Evolutionary conservation across 345 rosid species (phyloP).

Genomic region (Salix udensis): DNA sequence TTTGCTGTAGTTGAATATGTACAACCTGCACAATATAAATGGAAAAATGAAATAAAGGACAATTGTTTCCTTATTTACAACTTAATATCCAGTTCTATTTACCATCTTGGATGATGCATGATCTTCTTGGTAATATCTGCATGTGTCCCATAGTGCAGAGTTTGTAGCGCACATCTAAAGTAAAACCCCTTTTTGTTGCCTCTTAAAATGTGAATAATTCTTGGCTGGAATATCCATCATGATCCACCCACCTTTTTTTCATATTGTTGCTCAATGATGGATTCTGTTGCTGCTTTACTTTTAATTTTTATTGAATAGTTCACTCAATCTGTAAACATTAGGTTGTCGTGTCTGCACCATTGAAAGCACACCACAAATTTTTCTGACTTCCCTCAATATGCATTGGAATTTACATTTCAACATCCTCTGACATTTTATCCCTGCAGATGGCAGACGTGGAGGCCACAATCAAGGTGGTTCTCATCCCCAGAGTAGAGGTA

Average conservation of each 20-base stretch:
- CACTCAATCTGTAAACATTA: not conserved
- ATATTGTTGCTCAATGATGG: not conserved
- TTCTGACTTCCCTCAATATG: not conserved
- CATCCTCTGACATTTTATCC: slow-evolving; percentile 8
- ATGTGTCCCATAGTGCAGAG: not conserved
- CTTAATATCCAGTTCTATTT: not conserved
- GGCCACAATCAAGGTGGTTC: slow-evolving; percentile 65
- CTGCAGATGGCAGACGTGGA: slow-evolving; percentile 76
- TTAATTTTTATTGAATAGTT: not conserved
- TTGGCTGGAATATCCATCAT: not conserved
- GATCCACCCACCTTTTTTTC: not conserved
- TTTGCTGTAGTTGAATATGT: not conserved
- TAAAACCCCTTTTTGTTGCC: not conserved
- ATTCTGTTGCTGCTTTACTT: not conserved
- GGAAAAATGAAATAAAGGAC: not conserved
- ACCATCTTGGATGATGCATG: not conserved
- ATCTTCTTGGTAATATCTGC: not conserved
- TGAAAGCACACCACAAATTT: slow-evolving; percentile 1
- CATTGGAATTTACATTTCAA: not conserved
- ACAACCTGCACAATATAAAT: not conserved
- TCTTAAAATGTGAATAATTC: not conserved
- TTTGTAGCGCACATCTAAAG: not conserved
- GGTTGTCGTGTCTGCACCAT: not conserved
- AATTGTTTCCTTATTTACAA: not conserved
- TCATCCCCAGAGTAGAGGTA: slow-evolving; percentile 71